phyloP scores from a whole-genome alignment of 2,329 filamentous ascomycete genomes.

The Bipolaris gigantea region DNA sequence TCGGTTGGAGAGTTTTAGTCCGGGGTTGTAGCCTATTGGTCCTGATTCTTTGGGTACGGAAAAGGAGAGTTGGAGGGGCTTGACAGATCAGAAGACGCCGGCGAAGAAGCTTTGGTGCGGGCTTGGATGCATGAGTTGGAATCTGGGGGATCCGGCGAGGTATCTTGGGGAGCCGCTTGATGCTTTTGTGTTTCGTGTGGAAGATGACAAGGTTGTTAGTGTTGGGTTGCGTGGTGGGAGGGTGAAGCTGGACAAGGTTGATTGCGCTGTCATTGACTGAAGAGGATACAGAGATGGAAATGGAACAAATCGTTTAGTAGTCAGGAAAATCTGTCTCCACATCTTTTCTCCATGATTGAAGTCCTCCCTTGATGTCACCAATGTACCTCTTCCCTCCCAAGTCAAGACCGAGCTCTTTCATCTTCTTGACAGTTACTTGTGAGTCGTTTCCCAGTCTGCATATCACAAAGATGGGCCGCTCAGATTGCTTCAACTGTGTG shows the following conservation, averaged over 20 bases:
- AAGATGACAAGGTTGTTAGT: conserved; percentile 1
- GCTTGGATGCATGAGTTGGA: conserved; percentile 28
- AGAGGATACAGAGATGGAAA: background rate
- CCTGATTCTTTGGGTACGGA: conserved; percentile 17
- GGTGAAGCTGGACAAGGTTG: conserved; percentile 8
- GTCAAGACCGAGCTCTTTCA: conserved; percentile 64
- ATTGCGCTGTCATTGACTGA: background rate
- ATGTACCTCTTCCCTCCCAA: conserved; percentile 60
- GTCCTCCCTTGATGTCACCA: conserved; percentile 71
- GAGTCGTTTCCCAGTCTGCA: conserved; percentile 80
- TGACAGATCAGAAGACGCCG: conserved; percentile 15
- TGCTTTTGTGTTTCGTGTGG: conserved; percentile 18
- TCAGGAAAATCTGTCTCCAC: conserved; percentile 64
- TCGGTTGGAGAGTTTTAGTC: conserved; percentile 15
- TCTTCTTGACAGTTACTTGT: conserved; percentile 66
- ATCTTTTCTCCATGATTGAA: conserved; percentile 70
- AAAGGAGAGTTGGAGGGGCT: conserved; percentile 23
- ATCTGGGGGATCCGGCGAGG: conserved; percentile 19
- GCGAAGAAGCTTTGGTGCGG: conserved; percentile 19
- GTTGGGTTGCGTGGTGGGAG: conserved; percentile 25
- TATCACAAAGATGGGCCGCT: conserved; percentile 67
- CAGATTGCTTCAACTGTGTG: conserved; percentile 28
- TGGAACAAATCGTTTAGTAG: conserved; percentile 46
- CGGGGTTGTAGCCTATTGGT: conserved; percentile 28
- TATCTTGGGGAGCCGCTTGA: conserved; percentile 28